These are phyloP conservation scores for Aspergillus sp. DNA, from an alignment of 2,329 filamentous ascomycete genomes.

Conservation along the genomic window DNA sequence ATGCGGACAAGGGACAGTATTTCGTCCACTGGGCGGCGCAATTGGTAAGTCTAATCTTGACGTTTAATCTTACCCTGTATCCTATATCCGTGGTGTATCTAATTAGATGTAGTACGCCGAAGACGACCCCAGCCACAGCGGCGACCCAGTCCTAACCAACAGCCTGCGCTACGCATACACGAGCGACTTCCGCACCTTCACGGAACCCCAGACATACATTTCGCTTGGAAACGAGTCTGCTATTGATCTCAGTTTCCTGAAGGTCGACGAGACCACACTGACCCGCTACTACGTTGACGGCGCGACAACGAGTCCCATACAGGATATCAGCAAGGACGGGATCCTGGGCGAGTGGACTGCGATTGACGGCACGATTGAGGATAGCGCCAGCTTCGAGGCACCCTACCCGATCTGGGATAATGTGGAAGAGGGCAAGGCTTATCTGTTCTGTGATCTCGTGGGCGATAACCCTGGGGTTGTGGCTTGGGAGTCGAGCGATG, in stretches of 20 bases:
- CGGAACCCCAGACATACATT: conserved; percentile 12
- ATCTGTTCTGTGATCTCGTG: conserved; percentile 12
- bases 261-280: conserved; percentile 6
- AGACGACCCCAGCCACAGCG: conserved; percentile 9
- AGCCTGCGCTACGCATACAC: conserved; percentile 17
- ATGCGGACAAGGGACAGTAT: conserved; percentile 14
- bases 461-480: conserved; percentile 10
- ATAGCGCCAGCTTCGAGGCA: conserved; percentile 12
- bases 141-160: conserved; percentile 4
- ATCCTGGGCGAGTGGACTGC: conserved; percentile 14
- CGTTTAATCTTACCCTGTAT: no score
- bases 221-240: background rate
- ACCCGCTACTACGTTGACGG: conserved; percentile 15
- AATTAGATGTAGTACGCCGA: conserved; percentile 9
- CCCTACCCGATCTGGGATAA: conserved; percentile 19
- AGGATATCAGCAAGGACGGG: conserved; percentile 13
- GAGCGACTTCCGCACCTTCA: conserved; percentile 17
- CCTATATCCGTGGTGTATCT: background rate
- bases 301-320: conserved; percentile 2
- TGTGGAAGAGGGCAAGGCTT: conserved; percentile 7
- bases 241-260: conserved; percentile 15
- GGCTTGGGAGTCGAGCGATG: conserved; percentile 12
- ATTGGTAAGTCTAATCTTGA: background rate
- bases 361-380: conserved; percentile 1
- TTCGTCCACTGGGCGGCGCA: conserved; percentile 18